A percentile compares a stretch with the other conserved stretches of the same genome.
Conservation (phyloP, 2,329 filamentous ascomycete species). For the Mycogone perniciosa region DNA sequence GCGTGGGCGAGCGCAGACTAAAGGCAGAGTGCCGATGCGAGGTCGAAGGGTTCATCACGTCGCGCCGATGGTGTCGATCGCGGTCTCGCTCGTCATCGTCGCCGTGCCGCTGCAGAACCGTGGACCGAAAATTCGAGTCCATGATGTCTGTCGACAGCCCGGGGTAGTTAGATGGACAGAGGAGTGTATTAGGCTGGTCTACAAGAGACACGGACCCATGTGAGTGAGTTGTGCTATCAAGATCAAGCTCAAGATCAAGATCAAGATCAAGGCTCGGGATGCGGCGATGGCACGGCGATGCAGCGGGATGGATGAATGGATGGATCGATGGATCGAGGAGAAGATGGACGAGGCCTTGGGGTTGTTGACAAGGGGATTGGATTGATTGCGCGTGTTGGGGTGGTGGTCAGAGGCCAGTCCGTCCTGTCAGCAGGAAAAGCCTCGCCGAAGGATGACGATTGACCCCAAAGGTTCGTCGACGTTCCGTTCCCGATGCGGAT, state of each 20-base stretch:
- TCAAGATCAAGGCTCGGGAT: background rate
- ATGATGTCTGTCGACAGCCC: conserved; percentile 24
- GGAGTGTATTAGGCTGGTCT: background rate
- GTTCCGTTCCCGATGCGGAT: background rate
- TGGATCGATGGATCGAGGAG: conserved; percentile 1
- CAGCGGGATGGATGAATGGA: conserved; percentile 2
- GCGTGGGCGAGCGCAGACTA: conserved; percentile 44
- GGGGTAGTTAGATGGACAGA: background rate
- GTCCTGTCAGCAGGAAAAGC: conserved; percentile 5
- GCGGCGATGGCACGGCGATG: background rate
- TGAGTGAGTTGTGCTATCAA: background rate
- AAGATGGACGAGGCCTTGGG: background rate
- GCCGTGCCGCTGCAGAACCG: conserved; percentile 41
- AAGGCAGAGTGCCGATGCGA: conserved; percentile 39
- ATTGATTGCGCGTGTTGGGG: too few relatives aligned
- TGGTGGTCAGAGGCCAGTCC: too few relatives aligned
- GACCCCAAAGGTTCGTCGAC: background rate
- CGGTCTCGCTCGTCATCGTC: conserved; percentile 34
- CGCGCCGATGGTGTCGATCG: conserved; percentile 36
- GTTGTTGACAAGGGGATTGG: background rate
- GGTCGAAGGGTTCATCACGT: conserved; percentile 39
- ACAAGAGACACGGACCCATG: conserved; percentile 6
- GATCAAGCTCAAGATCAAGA: background rate
- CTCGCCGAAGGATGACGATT: conserved; percentile 7
- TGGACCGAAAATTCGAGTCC: conserved; percentile 45